phyloP scores from a whole-genome alignment of 345 rosid genomes.

The Rhodamnia argentea region DNA sequence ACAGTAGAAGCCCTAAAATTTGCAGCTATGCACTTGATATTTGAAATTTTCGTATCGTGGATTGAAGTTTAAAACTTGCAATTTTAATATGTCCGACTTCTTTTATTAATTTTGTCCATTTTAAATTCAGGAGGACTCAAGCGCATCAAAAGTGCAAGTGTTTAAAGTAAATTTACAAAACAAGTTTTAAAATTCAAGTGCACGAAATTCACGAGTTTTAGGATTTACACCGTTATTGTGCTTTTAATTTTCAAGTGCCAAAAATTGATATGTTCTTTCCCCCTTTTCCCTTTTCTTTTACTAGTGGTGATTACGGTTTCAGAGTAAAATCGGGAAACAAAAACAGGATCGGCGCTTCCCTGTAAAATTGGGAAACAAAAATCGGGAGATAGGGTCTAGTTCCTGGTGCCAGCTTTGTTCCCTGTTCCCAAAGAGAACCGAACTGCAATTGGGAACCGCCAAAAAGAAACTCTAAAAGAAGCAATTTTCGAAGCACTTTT shows the following conservation, averaged over 20 bases:
- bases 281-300: background rate
- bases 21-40: fast-evolving
- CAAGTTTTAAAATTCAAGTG: background rate
- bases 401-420: no score
- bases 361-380: no score
- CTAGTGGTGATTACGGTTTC: no score
- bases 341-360: no score
- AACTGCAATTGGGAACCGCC: no score
- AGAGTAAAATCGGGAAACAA: no score
- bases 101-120: background rate
- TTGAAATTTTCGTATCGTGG: background rate
- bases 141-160: background rate
- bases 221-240: background rate
- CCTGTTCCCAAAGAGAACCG: no score
- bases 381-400: no score
- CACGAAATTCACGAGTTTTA: background rate
- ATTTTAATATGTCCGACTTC: background rate
- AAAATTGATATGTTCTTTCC: background rate
- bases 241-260: background rate
- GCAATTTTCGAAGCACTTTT: no score
- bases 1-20: background rate
- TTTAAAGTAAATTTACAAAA: background rate
- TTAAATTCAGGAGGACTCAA: background rate
- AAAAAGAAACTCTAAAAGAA: no score
- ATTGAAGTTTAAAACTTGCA: background rate